Conservation (phyloP, 176 grass and related monocot species). For the Stipa capillata region DNA sequence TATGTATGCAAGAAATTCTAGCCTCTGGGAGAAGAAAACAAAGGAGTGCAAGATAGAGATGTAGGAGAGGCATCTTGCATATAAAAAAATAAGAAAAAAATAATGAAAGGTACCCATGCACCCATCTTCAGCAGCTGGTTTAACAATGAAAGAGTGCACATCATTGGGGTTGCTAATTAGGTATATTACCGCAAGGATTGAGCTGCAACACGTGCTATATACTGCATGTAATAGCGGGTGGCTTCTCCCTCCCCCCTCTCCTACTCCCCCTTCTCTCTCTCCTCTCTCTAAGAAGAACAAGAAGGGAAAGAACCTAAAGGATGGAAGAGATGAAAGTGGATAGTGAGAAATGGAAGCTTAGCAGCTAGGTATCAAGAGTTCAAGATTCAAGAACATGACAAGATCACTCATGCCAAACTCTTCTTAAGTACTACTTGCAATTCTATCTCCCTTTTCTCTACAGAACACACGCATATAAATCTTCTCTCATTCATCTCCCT, state of each 20-base stretch:
- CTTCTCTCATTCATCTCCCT: slow-evolving; percentile 17
- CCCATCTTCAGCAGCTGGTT: slow-evolving; percentile 77
- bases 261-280: neutral
- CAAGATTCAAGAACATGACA: too few species aligned
- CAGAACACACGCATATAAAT: slow-evolving; percentile 9
- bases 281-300: neutral
- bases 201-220: neutral
- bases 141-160: slow-evolving; percentile 43
- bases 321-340: neutral
- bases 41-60: slow-evolving; percentile 28
- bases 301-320: neutral
- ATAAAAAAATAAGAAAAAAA: neutral
- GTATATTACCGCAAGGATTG: slow-evolving; percentile 49
- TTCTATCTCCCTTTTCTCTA: slow-evolving; percentile 35
- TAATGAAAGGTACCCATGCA: slow-evolving; percentile 20
- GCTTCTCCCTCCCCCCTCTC: neutral
- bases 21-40: neutral
- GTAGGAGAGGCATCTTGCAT: slow-evolving; percentile 30
- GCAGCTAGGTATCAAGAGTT: slow-evolving; percentile 28
- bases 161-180: neutral
- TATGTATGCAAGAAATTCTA: slow-evolving; percentile 20
- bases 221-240: neutral
- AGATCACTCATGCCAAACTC: slow-evolving; percentile 36
- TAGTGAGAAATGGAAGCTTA: slow-evolving; percentile 15
- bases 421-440: slow-evolving; percentile 28